Base-by-base conservation (phyloP, 192 early-diverging fungal species). In the Rhizoclosmatium globosum region DNA sequence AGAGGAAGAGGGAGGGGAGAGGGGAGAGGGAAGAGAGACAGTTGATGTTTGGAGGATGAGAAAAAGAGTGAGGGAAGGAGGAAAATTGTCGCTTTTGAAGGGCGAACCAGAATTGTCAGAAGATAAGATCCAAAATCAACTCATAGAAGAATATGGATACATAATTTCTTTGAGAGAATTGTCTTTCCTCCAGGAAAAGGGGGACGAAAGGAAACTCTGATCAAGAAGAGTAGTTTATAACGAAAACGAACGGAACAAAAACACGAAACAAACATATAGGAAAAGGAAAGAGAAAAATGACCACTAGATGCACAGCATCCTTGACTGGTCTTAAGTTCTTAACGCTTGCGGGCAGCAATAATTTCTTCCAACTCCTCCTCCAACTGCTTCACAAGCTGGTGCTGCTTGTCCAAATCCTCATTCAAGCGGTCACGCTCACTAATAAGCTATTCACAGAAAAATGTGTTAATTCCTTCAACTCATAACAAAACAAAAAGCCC, bases 391-490 rank as follows among this genome's bases (percentile, higher is more conserved):
- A 99, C 97, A 39, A 74, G 53, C 64, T 74, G 79, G 83, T 99
- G 98, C 82, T 97, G 93, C 66, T 93, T 87, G 86, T 99, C 98
- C 67, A 99, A 90, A 71, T 99, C 98, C 83, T 98, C 96, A 90
- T 99, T 99, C 57, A 99, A 88, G 74, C 97, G 94, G 83, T 99
- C 98, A 69, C 98, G 93, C 84, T 99, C 98, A 78, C 93, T 92
- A 87, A 99, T 97, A 15, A 96, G 85, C 92, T 93, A 82, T 13
- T 72, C 64, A 73, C 38, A 46, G 56, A 57, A 13, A 57, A 57
- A 57, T 31, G 31, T 31, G 31, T 31, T 0, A 31, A 31, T 4
- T 3, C 57, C 2, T n/a, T 58, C 57, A 85, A 31, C 31, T 9
- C 21, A 58, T 53, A 61, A 72, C 47, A 65, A 67, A 47, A 73